phyloP scores from a whole-genome alignment of 495 filamentous ascomycete genomes.

The Diplogelasinospora grovesii region DNA sequence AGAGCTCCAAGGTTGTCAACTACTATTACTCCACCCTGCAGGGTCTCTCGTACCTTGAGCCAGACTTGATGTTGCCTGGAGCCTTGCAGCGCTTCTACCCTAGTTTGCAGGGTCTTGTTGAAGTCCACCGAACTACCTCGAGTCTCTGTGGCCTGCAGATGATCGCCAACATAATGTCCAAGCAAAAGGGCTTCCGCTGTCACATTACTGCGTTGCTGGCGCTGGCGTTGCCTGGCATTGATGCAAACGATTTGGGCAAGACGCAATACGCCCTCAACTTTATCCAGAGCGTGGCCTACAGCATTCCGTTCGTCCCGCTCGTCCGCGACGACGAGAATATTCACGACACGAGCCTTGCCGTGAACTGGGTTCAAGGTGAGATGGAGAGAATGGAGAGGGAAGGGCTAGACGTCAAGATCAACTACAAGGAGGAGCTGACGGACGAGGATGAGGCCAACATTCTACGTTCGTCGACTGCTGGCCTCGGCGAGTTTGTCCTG shows the following conservation, averaged over 20 bases:
- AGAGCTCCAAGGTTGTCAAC: constrained; percentile 83
- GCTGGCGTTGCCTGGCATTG: constrained; percentile 87
- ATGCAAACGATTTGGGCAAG: constrained; percentile 97
- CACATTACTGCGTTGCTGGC: constrained; percentile 90
- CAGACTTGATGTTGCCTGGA: constrained; percentile 85
- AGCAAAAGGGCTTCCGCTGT: constrained; percentile 87
- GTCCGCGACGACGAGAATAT: constrained; percentile 62
- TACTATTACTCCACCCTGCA: constrained; percentile 88
- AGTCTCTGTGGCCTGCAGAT: constrained; percentile 86
- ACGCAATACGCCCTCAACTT: constrained; percentile 90
- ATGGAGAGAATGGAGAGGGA: constrained; percentile 90
- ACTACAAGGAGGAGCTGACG: constrained; percentile 74
- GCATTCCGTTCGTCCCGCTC: constrained; percentile 82
- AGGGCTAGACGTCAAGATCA: constrained; percentile 72
- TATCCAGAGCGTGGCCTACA: constrained; percentile 90
- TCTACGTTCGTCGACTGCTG: constrained; percentile 90
- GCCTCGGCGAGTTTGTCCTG: constrained; percentile 84
- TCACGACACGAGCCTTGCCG: constrained; percentile 70
- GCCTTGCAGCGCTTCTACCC: constrained; percentile 95
- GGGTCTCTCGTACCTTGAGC: constrained; percentile 82
- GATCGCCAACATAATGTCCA: constrained; percentile 80
- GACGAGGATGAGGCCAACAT: constrained; percentile 87
- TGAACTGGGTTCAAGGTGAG: constrained; percentile 89
- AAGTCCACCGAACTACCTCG: constrained; percentile 94
- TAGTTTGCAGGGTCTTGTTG: constrained; percentile 89